Percentiles rank a stretch among this genome's conserved stretches.
Evolutionary conservation across 805 yeast species (phyloP).

Genomic region (Nakazawaea ishiwadae): DNA sequence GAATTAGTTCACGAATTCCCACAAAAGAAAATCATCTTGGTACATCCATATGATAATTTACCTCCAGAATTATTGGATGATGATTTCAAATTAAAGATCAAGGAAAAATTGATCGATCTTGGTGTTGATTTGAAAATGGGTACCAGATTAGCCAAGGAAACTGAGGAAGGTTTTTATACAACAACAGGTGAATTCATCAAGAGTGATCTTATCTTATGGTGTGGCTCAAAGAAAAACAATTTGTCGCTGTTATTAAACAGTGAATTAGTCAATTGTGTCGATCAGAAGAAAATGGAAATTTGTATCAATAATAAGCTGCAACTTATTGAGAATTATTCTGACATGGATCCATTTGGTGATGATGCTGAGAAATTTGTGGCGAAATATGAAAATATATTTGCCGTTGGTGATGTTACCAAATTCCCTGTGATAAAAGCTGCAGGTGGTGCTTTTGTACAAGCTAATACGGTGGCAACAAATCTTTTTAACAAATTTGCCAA

Average conservation of each 20-base stretch:
- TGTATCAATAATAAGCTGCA: conserved; percentile 21
- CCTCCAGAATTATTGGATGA: conserved; percentile 31
- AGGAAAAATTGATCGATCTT: conserved; percentile 18
- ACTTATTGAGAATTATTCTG: conserved; percentile 15
- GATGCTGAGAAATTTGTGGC: conserved; percentile 4
- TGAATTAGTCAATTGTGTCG: conserved; percentile 20
- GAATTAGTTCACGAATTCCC: conserved; percentile 37
- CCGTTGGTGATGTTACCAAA: conserved; percentile 32
- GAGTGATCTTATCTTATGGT: conserved; percentile 33
- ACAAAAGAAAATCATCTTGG: conserved; percentile 30
- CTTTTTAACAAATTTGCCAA: conserved; percentile 1
- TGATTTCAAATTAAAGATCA: conserved; percentile 18
- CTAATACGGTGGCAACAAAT: conserved; percentile 22
- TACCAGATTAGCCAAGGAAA: conserved; percentile 26
- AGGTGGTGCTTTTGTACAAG: conserved; percentile 31
- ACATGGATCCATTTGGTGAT: conserved; percentile 11
- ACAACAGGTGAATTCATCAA: conserved; percentile 21
- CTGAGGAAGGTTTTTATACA: conserved; percentile 16
- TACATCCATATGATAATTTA: conserved; percentile 37
- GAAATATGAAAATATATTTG: conserved; percentile 26
- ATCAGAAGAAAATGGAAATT: conserved; percentile 17
- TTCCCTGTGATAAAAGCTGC: conserved; percentile 35
- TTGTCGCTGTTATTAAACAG: conserved; percentile 23
- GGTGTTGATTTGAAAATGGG: conserved; percentile 22
- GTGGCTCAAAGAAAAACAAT: conserved; percentile 30